These are phyloP conservation scores for bread wheat (Triticum aestivum) DNA, from an alignment of 176 grass and related monocot species.

Conservation along the genomic window DNA sequence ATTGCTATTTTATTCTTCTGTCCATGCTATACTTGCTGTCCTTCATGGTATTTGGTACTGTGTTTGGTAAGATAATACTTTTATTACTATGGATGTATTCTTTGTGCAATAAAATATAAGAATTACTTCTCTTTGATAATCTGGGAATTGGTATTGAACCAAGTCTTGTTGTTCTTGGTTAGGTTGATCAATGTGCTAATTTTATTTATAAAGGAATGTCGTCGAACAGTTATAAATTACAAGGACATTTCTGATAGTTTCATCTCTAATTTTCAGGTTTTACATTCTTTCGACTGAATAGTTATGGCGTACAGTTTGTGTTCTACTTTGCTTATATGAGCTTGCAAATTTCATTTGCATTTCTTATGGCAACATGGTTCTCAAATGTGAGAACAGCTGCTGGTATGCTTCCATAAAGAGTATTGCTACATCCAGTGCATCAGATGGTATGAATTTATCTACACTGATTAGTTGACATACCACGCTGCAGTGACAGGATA, in stretches of 20 bases:
- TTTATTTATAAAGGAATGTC: not conserved
- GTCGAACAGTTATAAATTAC: not conserved
- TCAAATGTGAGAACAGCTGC: constrained; percentile 70
- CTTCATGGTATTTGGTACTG: constrained; percentile 73
- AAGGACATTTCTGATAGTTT: constrained; percentile 2
- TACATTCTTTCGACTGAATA: constrained; percentile 66
- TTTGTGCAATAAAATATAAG: constrained; percentile 7
- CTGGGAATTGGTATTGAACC: not conserved
- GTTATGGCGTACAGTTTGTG: constrained; percentile 59
- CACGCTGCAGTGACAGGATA: constrained; percentile 71
- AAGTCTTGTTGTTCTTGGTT: not conserved
- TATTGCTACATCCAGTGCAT: not conserved
- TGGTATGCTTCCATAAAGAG: constrained; percentile 39
- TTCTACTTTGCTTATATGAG: constrained; percentile 78
- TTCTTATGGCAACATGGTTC: constrained; percentile 64
- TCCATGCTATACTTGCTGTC: constrained; percentile 63
- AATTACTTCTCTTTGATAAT: not conserved
- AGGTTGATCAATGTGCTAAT: not conserved
- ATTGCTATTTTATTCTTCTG: constrained; percentile 73
- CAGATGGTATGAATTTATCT: constrained; percentile 14
- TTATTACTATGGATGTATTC: constrained; percentile 3
- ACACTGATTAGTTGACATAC: constrained; percentile 25
- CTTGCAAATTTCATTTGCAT: constrained; percentile 79
- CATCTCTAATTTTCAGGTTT: constrained; percentile 51
- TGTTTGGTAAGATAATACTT: constrained; percentile 48